Evolutionary conservation across 768 basidiomycete genomes (phyloP), one percentile per base, ranked within the genome.

Genomic region (Psilocybe cubensis): DNA sequence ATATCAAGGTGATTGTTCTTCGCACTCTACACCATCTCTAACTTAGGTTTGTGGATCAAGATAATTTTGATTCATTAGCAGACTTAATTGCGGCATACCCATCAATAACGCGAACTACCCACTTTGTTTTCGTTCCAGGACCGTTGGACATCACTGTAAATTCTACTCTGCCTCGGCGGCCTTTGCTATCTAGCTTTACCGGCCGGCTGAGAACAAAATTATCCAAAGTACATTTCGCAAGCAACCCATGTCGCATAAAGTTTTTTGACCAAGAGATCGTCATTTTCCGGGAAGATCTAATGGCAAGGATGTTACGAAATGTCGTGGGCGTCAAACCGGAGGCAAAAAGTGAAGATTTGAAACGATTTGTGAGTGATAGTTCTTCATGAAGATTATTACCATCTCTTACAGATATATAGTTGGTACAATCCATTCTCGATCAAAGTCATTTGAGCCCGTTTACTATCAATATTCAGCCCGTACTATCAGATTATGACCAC

Each of bases 211-310:
- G 80, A 64, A 74, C 81, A 0, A 87, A 87, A 63, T 71, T 98
- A 24, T 92, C 94, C 0, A 89, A 91, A 66, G 81, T 87, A 1
- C 86, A 91, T 64, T 89, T 98, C 66, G 88, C 85, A 7, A 89
- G 87, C 33, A 97, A 98, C 71, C 97, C 97, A 1, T 96, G 94
- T 73, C 86, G 97, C 18, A 84, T 98, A 65, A 92, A 92, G 65
- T 98, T 97, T 68, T 96, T 96, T 69, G 86, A 92, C 25, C 96
- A 98, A 69, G 97, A 99, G 74, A 87, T 99, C 52, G 95, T 98
- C 42, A 75, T 99, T 23, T 97, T 91, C 67, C 79, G 97, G 40
- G 94, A 98, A 64, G 94, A 98, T 69, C 71, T 88, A 47, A 98
- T 99, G 94, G 84, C 92, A 1, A 82, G 88, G 63, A 95, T 98